Base-by-base conservation (phyloP, 495 filamentous ascomycete species). In the Annulohypoxylon moriforme region DNA sequence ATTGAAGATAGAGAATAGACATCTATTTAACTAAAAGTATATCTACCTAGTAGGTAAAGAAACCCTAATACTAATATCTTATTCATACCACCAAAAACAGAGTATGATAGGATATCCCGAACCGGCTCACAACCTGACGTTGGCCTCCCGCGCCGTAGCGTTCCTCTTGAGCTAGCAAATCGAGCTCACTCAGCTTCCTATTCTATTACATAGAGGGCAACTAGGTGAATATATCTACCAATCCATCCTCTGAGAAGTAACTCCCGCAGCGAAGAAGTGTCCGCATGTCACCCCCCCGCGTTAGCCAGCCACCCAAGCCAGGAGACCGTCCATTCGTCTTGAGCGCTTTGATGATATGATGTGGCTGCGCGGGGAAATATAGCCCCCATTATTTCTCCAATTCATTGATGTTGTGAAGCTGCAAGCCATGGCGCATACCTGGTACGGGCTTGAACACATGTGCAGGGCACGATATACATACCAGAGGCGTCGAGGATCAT, bases 201-300 rank as follows among this genome's bases (percentile, higher is more conserved):
- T 68, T 36, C 55, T 49, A 68, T 44, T 27, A n/a, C 60, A 58
- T 61, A 49, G 60, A 25, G 6, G 20, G 18, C 10, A 36, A 31
- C 29, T 3, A 29, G 27, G 6, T 29, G 6, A 6, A 38, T 52
- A 61, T 56, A 55, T 62, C 5, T 66, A 62, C 61, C 42, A 40
- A 40, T 40, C 36, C 50, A 52, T 58, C 46, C 16, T 27, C 52
- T 36, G 68, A 36, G 46, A 40, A 60, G 60, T 18, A 62, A 58
- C 40, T 63, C 69, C 64, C 69, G 63, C 42, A 44, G 42, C 33
- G 50, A 67, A 31, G 50, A 72, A 52, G 9, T n/a, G 58, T 50
- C 34, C 64, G 58, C 53, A 59, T 68, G 64, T 29, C 27, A 68
- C 64, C 64, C 69, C 64, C 69, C 64, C 53, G 60, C 69, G 64